These are phyloP conservation scores for Sporothrix globosa DNA, from an alignment of 2,329 filamentous ascomycete species.

Conservation along the genomic window DNA sequence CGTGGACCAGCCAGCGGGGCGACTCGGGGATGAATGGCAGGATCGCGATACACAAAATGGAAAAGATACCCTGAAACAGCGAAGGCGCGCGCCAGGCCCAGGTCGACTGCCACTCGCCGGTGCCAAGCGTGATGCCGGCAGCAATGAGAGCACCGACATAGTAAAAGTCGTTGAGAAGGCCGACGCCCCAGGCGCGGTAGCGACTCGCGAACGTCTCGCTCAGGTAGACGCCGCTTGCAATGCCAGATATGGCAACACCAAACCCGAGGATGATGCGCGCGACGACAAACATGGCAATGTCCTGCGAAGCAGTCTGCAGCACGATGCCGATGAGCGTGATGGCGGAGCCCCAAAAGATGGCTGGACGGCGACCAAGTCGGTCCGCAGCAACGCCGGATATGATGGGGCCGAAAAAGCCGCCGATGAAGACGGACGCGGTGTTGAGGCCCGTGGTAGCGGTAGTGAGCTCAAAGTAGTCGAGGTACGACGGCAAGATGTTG, in stretches of 20 bases:
- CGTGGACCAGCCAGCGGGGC: constrained; percentile 52
- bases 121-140: constrained; percentile 50
- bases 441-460: constrained; percentile 57
- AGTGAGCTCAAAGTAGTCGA: constrained; percentile 59
- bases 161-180: constrained; percentile 40
- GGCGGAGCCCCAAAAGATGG: constrained; percentile 35
- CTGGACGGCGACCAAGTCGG: constrained; percentile 37
- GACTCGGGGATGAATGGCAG: constrained; percentile 47
- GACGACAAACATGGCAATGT: constrained; percentile 40
- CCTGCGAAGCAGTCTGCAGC: constrained; percentile 36
- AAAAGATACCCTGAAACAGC: constrained; percentile 37
- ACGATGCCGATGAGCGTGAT: constrained; percentile 36
- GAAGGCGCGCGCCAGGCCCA: constrained; percentile 38
- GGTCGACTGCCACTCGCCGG: constrained; percentile 36
- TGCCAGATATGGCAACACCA: constrained; percentile 39
- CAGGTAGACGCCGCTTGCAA: constrained; percentile 44
- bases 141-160: constrained; percentile 51
- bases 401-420: constrained; percentile 51
- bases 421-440: constrained; percentile 59
- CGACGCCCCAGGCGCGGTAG: constrained; percentile 52
- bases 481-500: constrained; percentile 60
- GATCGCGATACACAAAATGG: constrained; percentile 35
- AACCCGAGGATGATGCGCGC: constrained; percentile 43
- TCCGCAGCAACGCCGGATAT: constrained; percentile 44
- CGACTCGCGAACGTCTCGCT: constrained; percentile 53